These are phyloP conservation scores for Pseudopyricularia javanii DNA, from an alignment of 2,329 filamentous ascomycete genomes.

Conservation along the genomic window DNA sequence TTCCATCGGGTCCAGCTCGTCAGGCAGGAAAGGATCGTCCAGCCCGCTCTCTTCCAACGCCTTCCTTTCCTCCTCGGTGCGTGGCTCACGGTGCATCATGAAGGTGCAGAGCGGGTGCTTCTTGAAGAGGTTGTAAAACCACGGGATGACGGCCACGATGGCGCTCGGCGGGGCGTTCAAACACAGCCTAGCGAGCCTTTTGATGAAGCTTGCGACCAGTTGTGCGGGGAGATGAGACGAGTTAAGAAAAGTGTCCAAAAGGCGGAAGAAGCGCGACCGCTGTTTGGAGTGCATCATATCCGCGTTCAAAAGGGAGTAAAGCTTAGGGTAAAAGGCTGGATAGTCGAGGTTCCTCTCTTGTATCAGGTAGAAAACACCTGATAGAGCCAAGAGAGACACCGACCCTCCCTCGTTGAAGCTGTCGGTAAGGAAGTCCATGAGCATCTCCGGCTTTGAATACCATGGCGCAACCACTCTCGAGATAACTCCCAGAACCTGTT, in stretches of 20 bases:
- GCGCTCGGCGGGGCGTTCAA: slow-evolving; percentile 84
- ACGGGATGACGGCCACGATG: slow-evolving; percentile 80
- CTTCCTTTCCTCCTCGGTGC: slow-evolving; percentile 40
- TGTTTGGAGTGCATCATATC: slow-evolving; percentile 88
- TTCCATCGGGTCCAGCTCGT: slow-evolving; percentile 71
- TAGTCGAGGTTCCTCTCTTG: slow-evolving; percentile 92
- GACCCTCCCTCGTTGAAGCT: slow-evolving; percentile 81
- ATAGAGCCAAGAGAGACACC: slow-evolving; percentile 76
- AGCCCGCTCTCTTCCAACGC: slow-evolving; percentile 47
- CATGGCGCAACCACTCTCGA: slow-evolving; percentile 72
- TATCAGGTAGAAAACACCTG: slow-evolving; percentile 90
- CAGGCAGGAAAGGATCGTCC: slow-evolving; percentile 63
- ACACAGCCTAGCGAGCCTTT: slow-evolving; percentile 72
- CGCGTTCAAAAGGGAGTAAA: slow-evolving; percentile 83
- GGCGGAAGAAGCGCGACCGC: slow-evolving; percentile 78
- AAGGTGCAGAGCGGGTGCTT: slow-evolving; percentile 85
- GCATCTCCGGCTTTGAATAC: slow-evolving; percentile 76
- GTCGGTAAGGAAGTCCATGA: slow-evolving; percentile 95
- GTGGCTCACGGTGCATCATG: slow-evolving; percentile 76
- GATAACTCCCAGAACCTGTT: slow-evolving; percentile 63
- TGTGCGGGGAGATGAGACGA: slow-evolving; percentile 88
- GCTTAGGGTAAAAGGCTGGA: slow-evolving; percentile 81
- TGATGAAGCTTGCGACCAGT: slow-evolving; percentile 91
- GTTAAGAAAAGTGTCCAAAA: slow-evolving; percentile 78
- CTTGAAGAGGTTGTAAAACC: slow-evolving; percentile 90